Conservation (phyloP, 768 basidiomycete genomes). For the Suillus clintonianus region DNA sequence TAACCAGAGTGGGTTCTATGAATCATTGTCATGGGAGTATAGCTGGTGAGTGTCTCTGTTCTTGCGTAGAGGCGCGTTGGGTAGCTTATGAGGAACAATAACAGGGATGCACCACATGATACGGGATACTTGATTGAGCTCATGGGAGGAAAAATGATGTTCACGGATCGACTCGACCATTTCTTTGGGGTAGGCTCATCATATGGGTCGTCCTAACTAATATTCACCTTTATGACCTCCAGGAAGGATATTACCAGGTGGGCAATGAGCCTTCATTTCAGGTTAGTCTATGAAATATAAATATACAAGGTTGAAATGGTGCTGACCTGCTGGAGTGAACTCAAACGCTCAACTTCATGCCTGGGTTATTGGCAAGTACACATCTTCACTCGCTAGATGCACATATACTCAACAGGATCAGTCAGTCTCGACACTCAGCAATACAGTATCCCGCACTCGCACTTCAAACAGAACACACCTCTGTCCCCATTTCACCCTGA, state of each 20-base stretch:
- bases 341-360: too few relatives aligned
- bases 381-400: too few relatives aligned
- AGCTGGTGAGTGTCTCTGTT: conserved; percentile 42
- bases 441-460: too few relatives aligned
- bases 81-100: background rate
- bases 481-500: too few relatives aligned
- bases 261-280: conserved; percentile 76
- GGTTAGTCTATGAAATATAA: conserved; percentile 30
- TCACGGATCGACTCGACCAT: conserved; percentile 64
- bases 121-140: conserved; percentile 63
- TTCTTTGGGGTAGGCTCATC: conserved; percentile 56
- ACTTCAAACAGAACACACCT: too few relatives aligned
- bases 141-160: conserved; percentile 70
- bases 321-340: too few relatives aligned
- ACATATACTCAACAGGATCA: too few relatives aligned
- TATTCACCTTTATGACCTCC: background rate
- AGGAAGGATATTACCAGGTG: conserved; percentile 62
- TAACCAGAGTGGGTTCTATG: conserved; percentile 66
- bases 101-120: conserved; percentile 67
- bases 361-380: too few relatives aligned
- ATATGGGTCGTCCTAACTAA: conserved; percentile 4
- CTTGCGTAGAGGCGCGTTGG: background rate
- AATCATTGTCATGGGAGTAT: conserved; percentile 73
- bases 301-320: background rate
- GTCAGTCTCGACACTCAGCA: too few relatives aligned